phyloP scores from a whole-genome alignment of 2,329 filamentous ascomycete species.

The Penicillium concentricum region DNA sequence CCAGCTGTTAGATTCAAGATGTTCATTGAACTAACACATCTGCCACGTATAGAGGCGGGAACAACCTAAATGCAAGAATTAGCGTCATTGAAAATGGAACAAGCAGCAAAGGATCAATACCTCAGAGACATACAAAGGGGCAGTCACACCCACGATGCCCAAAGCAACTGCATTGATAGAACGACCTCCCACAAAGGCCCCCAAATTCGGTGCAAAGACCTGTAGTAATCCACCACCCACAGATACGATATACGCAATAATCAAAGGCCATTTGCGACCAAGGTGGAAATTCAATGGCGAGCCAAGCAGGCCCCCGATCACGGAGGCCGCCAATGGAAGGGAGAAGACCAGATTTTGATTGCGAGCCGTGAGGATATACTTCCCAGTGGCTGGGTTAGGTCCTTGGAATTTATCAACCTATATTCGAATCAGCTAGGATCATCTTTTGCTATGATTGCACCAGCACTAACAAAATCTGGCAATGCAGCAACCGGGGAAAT shows the following conservation, averaged over 20 bases:
- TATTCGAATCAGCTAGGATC: not conserved
- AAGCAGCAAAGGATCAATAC: slow-evolving; percentile 6
- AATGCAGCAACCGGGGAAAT: slow-evolving; percentile 34
- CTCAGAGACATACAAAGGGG: slow-evolving; percentile 39
- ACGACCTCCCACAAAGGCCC: slow-evolving; percentile 34
- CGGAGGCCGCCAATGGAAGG: slow-evolving; percentile 37
- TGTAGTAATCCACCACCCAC: slow-evolving; percentile 36
- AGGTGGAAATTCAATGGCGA: slow-evolving; percentile 34
- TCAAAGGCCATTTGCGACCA: slow-evolving; percentile 37
- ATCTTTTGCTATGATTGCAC: not conserved
- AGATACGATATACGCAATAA: slow-evolving; percentile 34
- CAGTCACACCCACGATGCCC: slow-evolving; percentile 35
- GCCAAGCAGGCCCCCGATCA: slow-evolving; percentile 33
- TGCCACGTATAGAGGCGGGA: slow-evolving; percentile 32
- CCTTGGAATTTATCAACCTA: slow-evolving; percentile 34
- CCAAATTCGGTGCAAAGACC: slow-evolving; percentile 37
- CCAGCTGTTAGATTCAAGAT: slow-evolving; percentile 34
- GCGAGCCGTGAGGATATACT: slow-evolving; percentile 29
- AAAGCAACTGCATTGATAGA: slow-evolving; percentile 34
- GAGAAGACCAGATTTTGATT: slow-evolving; percentile 39
- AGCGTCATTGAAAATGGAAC: not conserved
- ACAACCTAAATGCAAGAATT: slow-evolving; percentile 24
- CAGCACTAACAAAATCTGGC: slow-evolving; percentile 25
- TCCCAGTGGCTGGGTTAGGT: slow-evolving; percentile 22
- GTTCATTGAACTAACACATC: slow-evolving; percentile 32